Evolutionary conservation across 441 rosid species (phyloP), one percentile per base, ranked within the genome.

Genomic region (Omphalea diandra): DNA sequence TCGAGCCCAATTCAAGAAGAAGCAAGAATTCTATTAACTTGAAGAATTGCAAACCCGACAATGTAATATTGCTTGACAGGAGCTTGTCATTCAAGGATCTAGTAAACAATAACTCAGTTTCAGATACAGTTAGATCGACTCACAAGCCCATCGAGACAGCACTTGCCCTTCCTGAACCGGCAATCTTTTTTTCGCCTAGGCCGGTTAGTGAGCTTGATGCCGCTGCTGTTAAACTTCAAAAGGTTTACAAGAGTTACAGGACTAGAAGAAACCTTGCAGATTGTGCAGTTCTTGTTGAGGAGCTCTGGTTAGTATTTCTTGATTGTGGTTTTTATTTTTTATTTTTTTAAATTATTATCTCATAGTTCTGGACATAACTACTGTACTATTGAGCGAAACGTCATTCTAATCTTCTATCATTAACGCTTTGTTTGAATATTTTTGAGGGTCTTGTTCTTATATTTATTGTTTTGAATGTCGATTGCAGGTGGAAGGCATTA

Each of bases 251-350:
- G 72, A 94, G 99, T 75, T 90, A 89, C 72, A 80, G 97, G 47
- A 94, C 98, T 0, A 87, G 98, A 63, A 82, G 99, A 77, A 91
- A 86, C 85, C 90, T 94, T 15, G 99, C 98, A 0, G 97, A 94
- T 79, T 94, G 98, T 64, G 97, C 97, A 0, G 96, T 94, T 67
- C 83, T 94, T 14, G 91, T 84, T 38, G 97, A 92, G 78, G 95
- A 94, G 74, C 85, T 89, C 84, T 94, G 97, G 98, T 94, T 53
- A 61, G 86, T 77, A 15, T 50, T 58, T n/a, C n/a, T 47, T n/a
- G 9, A 1, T 17, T 55, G 2, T 44, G 0, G 27, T 41, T 3
- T 11, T 31, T n/a, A n/a, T n/a, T n/a, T n/a, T n/a, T n/a, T n/a
- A n/a, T n/a, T n/a, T n/a, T n/a, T n/a, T n/a, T n/a, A n/a, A n/a